phyloP scores from a whole-genome alignment of 106 monocot species.

The Platanthera zijinensis region DNA sequence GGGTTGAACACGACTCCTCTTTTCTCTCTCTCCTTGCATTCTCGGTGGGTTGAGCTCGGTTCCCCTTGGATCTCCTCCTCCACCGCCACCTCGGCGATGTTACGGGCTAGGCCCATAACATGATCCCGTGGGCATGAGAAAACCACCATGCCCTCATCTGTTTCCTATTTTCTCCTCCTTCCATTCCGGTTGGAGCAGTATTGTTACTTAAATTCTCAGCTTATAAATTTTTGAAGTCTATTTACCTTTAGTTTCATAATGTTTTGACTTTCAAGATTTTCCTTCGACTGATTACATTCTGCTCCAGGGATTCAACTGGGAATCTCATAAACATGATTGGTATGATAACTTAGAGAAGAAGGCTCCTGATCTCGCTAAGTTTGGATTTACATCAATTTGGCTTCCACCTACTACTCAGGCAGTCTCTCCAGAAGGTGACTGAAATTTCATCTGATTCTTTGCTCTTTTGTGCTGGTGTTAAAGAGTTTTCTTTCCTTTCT shows the following conservation, averaged over 20 bases:
- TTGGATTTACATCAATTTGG: conserved; percentile 82
- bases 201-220: background rate
- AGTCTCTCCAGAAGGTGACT: conserved; percentile 50
- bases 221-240: background rate
- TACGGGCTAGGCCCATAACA: no score
- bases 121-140: no score
- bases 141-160: no score
- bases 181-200: background rate
- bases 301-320: conserved; percentile 83
- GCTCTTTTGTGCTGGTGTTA: background rate
- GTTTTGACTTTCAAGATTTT: background rate
- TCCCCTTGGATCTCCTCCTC: no score
- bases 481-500: conserved; percentile 7
- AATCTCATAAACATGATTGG: conserved; percentile 77
- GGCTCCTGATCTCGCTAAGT: conserved; percentile 41
- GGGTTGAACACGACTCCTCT: no score
- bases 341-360: conserved; percentile 58
- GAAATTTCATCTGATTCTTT: background rate
- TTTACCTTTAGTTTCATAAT: background rate
- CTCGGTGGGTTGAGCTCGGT: no score
- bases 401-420: conserved; percentile 80
- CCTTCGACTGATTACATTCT: background rate
- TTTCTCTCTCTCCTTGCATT: no score
- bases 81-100: no score
- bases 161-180: no score